Evolutionary conservation across 805 yeast species (phyloP).

Genomic region (Zygotorulaspora florentina): DNA sequence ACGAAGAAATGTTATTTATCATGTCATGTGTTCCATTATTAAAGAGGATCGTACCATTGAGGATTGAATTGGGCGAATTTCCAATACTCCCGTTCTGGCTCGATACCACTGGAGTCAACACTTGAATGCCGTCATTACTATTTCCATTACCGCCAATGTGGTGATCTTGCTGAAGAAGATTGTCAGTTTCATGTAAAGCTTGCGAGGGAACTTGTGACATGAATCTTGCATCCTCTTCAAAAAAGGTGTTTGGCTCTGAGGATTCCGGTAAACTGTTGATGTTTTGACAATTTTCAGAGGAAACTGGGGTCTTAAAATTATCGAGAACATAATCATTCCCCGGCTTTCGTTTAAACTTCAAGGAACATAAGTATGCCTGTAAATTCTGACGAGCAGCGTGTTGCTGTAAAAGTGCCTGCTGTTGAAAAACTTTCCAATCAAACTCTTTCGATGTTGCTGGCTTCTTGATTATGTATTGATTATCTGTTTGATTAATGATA

Average conservation of each 20-base stretch:
- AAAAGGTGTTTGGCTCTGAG: not conserved
- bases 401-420: constrained; percentile 34
- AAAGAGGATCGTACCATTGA: constrained; percentile 23
- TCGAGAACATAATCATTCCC: not conserved
- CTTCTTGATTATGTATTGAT: constrained; percentile 31
- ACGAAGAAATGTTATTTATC: constrained; percentile 57
- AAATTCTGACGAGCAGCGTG: constrained; percentile 34
- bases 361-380: constrained; percentile 31
- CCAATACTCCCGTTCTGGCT: constrained; percentile 3
- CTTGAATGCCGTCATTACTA: not conserved
- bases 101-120: constrained; percentile 3
- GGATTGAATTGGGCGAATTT: constrained; percentile 7
- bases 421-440: constrained; percentile 34
- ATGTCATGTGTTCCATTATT: constrained; percentile 48
- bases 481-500: not conserved
- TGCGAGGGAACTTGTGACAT: not conserved
- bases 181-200: not conserved
- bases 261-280: not conserved
- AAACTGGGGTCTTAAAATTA: not conserved
- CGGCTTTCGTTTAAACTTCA: constrained; percentile 11
- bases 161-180: not conserved
- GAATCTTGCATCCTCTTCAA: not conserved
- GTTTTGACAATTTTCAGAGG: not conserved
- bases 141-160: not conserved
- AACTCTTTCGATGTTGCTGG: constrained; percentile 28